phyloP scores from a whole-genome alignment of 2,329 filamentous ascomycete species.

The Alternaria atra region DNA sequence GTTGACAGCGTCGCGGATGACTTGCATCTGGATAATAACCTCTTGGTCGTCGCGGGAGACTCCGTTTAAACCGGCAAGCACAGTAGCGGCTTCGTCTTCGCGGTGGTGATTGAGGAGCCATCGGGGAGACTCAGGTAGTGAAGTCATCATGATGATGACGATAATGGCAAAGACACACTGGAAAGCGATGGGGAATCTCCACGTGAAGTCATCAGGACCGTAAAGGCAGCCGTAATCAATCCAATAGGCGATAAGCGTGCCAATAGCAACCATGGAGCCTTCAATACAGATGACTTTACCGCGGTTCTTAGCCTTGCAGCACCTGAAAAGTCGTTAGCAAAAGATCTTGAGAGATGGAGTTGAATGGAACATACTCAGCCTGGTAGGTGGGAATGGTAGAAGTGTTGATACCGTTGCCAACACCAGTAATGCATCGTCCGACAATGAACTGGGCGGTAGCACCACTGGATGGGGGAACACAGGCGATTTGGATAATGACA shows the following conservation, averaged over 20 bases:
- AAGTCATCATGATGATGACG: slow-evolving; percentile 48
- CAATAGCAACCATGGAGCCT: slow-evolving; percentile 60
- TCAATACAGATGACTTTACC: slow-evolving; percentile 68
- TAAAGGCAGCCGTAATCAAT: slow-evolving; percentile 57
- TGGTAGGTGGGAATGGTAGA: slow-evolving; percentile 63
- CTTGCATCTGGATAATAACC: slow-evolving; percentile 66
- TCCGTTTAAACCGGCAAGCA: slow-evolving; percentile 60
- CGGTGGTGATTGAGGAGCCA: slow-evolving; percentile 48
- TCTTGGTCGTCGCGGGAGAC: slow-evolving; percentile 61
- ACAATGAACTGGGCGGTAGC: slow-evolving; percentile 61
- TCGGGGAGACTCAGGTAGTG: slow-evolving; percentile 40
- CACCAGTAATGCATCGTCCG: slow-evolving; percentile 61
- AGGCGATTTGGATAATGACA: slow-evolving; percentile 51
- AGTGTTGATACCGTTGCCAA: slow-evolving; percentile 65
- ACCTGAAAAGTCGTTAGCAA: slow-evolving; percentile 17
- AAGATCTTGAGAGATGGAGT: neutral
- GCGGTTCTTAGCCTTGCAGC: slow-evolving; percentile 64
- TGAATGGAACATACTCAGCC: slow-evolving; percentile 52
- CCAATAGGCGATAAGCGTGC: slow-evolving; percentile 61
- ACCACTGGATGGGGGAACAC: slow-evolving; percentile 36
- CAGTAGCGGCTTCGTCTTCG: slow-evolving; percentile 58
- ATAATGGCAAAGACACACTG: slow-evolving; percentile 58
- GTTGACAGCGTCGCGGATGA: slow-evolving; percentile 65
- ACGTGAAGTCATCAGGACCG: slow-evolving; percentile 45
- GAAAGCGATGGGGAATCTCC: slow-evolving; percentile 63